Evolutionary conservation across 2,329 filamentous ascomycete species (phyloP).

Genomic region (Karstenula rhodostoma): DNA sequence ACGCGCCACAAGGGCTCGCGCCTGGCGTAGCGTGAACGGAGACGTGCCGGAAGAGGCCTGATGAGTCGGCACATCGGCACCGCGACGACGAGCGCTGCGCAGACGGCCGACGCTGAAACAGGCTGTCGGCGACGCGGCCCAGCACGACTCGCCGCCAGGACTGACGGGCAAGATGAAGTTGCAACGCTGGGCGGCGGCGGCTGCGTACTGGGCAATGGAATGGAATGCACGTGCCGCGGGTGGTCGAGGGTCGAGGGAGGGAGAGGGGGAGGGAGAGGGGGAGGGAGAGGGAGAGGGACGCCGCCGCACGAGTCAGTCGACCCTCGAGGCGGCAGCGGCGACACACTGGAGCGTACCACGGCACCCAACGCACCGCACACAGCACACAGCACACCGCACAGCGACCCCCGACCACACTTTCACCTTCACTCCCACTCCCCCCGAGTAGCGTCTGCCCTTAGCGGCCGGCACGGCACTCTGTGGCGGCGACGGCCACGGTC

Average conservation of each 20-base stretch:
- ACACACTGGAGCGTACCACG: neutral
- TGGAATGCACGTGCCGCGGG: too few species aligned
- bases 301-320: neutral
- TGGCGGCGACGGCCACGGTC: constrained; percentile 15
- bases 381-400: neutral
- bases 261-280: too few species aligned
- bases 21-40: constrained; percentile 42
- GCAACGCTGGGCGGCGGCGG: neutral
- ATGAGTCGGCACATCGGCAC: constrained; percentile 37
- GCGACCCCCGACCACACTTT: neutral
- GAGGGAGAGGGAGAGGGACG: too few species aligned
- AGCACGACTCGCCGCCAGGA: constrained; percentile 32
- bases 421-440: neutral
- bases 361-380: neutral
- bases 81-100: constrained; percentile 48
- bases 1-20: constrained; percentile 41
- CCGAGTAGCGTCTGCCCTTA: neutral
- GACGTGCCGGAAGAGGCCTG: constrained; percentile 41
- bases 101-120: constrained; percentile 45
- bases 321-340: too few species aligned
- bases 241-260: too few species aligned
- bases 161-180: too few species aligned
- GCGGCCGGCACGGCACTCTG: constrained; percentile 22
- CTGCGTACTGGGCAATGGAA: too few species aligned
- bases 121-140: neutral